phyloP scores from a whole-genome alignment of 2,329 filamentous ascomycete species.

The Xylaria sp. region DNA sequence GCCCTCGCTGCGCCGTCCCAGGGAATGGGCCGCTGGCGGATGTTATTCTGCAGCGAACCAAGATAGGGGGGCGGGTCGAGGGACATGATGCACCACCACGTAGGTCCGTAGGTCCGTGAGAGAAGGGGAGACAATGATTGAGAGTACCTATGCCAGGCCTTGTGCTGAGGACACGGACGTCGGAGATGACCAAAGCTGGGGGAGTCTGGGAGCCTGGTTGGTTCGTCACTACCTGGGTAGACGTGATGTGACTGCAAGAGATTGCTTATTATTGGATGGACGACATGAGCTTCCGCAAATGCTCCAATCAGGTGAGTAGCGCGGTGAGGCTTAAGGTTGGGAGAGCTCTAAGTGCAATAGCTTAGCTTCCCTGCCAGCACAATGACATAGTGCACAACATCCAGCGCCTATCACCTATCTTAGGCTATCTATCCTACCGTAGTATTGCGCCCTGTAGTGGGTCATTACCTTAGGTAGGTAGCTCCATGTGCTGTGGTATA shows the following conservation, averaged over 20 bases:
- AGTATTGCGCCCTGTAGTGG: too few species aligned
- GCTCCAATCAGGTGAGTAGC: slow-evolving; percentile 24
- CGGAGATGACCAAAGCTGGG: not conserved
- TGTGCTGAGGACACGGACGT: not conserved
- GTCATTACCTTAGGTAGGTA: not conserved
- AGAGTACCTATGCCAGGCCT: not conserved
- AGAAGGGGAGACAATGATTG: slow-evolving; percentile 10
- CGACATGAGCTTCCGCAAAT: slow-evolving; percentile 1
- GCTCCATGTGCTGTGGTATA: too few species aligned
- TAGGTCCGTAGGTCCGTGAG: too few species aligned
- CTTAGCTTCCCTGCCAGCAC: not conserved
- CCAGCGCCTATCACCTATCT: too few species aligned
- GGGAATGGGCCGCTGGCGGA: slow-evolving; percentile 91
- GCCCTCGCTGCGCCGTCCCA: slow-evolving; percentile 97
- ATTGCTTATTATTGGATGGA: slow-evolving; percentile 21
- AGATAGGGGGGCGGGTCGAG: slow-evolving; percentile 89
- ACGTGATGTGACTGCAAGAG: slow-evolving; percentile 11
- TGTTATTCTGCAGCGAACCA: slow-evolving; percentile 90
- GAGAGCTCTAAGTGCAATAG: slow-evolving; percentile 1
- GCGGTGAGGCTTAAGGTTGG: slow-evolving; percentile 7
- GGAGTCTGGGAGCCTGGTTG: not conserved
- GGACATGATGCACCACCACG: slow-evolving; percentile 70
- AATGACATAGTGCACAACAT: slow-evolving; percentile 16
- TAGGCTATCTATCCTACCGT: too few species aligned
- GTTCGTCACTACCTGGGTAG: not conserved